phyloP scores from a whole-genome alignment of 2,329 filamentous ascomycete species.

The Lecanoromycetidae sp. region DNA sequence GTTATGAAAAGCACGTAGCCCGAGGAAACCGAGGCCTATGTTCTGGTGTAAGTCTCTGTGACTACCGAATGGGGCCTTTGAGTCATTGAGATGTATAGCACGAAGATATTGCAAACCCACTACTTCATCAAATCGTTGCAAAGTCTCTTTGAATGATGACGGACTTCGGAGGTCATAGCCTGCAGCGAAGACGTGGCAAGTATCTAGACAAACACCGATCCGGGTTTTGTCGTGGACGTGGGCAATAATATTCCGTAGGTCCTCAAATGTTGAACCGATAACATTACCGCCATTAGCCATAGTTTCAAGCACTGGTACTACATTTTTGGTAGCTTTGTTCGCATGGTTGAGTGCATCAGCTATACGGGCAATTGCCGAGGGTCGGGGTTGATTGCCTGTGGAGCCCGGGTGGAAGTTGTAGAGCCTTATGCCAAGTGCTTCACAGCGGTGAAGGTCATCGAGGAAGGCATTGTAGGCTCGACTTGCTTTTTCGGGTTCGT shows the following conservation, averaged over 20 bases:
- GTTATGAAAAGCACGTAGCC: slow-evolving; percentile 78
- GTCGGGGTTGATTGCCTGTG: slow-evolving; percentile 54
- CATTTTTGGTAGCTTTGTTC: slow-evolving; percentile 60
- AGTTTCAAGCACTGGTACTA: slow-evolving; percentile 81
- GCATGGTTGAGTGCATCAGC: slow-evolving; percentile 71
- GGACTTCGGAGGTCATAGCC: slow-evolving; percentile 80
- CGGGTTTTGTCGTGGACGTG: slow-evolving; percentile 67
- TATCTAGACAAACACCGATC: slow-evolving; percentile 91
- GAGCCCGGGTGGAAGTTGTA: slow-evolving; percentile 98
- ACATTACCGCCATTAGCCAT: slow-evolving; percentile 89
- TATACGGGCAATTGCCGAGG: slow-evolving; percentile 63
- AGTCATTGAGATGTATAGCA: slow-evolving; percentile 88
- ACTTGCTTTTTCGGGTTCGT: slow-evolving; percentile 63
- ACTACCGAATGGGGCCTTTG: slow-evolving; percentile 74
- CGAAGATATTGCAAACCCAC: slow-evolving; percentile 71
- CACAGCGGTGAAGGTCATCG: slow-evolving; percentile 77
- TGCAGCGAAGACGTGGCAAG: slow-evolving; percentile 89
- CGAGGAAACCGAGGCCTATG: slow-evolving; percentile 89
- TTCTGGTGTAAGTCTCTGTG: slow-evolving; percentile 87
- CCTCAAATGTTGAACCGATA: slow-evolving; percentile 73
- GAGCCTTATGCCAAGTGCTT: slow-evolving; percentile 71
- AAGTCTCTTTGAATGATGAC: slow-evolving; percentile 57
- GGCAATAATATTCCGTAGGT: slow-evolving; percentile 73
- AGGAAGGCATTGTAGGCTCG: slow-evolving; percentile 80
- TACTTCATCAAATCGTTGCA: slow-evolving; percentile 61